These are phyloP conservation scores for Closterium sp. DNA, from an alignment of 139 green algal species.

Conservation along the genomic window DNA sequence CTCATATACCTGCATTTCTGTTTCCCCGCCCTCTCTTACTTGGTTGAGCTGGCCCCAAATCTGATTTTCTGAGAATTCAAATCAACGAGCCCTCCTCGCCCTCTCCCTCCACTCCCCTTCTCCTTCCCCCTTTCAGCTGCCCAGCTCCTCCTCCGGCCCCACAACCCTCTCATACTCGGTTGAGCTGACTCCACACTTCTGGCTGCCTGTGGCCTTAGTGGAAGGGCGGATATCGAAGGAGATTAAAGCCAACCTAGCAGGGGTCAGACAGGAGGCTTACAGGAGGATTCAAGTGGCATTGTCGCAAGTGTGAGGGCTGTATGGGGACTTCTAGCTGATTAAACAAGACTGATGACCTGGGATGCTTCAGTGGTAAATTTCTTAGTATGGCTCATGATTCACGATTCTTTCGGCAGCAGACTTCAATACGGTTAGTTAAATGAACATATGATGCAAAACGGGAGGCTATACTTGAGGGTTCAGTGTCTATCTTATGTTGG, in stretches of 20 bases:
- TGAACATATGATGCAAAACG: too few relatives aligned
- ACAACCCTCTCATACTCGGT: background rate
- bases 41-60: too few relatives aligned
- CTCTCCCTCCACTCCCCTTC: background rate
- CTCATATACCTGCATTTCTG: too few relatives aligned
- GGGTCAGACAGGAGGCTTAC: background rate
- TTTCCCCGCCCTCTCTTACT: background rate
- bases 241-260: background rate
- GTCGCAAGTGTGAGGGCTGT: background rate
- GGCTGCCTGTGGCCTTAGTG: background rate
- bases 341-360: too few relatives aligned
- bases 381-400: too few relatives aligned
- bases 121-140: background rate
- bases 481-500: too few relatives aligned
- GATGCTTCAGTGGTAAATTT: too few relatives aligned
- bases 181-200: background rate
- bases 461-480: too few relatives aligned
- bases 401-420: too few relatives aligned
- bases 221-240: background rate
- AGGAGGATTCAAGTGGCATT: background rate
- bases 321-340: background rate
- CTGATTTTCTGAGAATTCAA: too few relatives aligned
- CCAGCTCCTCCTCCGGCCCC: background rate
- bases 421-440: too few relatives aligned
- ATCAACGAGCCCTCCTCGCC: too few relatives aligned